phyloP scores from a whole-genome alignment of 1,139 yeast species.

The Taphrina deformans region DNA sequence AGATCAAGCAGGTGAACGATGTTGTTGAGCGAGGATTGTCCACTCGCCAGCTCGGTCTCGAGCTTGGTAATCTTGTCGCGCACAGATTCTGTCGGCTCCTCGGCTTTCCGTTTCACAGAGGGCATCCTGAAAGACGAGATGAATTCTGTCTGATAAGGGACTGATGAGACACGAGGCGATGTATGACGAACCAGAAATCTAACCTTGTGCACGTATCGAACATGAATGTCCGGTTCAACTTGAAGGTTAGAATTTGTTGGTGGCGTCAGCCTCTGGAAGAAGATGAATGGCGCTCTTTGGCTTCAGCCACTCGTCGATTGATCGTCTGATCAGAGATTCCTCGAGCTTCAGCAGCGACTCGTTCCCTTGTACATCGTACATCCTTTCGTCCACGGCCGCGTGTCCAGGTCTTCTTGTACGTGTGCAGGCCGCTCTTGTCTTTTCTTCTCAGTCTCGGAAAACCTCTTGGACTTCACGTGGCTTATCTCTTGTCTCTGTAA shows the following conservation, averaged over 20 bases:
- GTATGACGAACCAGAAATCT: no score
- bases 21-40: slow-evolving; percentile 29
- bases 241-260: not conserved
- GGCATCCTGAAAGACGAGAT: not conserved
- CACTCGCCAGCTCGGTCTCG: slow-evolving; percentile 15
- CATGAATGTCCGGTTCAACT: no score
- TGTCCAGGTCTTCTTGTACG: no score
- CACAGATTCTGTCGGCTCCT: not conserved
- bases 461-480: not conserved
- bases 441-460: not conserved
- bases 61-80: slow-evolving; percentile 3
- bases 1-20: slow-evolving; percentile 28
- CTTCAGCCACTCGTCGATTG: no score
- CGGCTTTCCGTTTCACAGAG: slow-evolving; percentile 13
- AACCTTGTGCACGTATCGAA: no score
- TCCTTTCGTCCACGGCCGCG: no score
- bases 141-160: no score
- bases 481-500: not conserved
- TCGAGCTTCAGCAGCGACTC: no score
- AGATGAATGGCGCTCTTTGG: not conserved
- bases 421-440: no score
- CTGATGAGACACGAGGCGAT: no score
- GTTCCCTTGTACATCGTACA: no score
- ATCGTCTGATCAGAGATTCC: no score
- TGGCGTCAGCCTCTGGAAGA: not conserved